Evolutionary conservation across 306 rosid species (phyloP), one percentile per base, ranked within the genome.

Genomic region (Prunus fruticosa): DNA sequence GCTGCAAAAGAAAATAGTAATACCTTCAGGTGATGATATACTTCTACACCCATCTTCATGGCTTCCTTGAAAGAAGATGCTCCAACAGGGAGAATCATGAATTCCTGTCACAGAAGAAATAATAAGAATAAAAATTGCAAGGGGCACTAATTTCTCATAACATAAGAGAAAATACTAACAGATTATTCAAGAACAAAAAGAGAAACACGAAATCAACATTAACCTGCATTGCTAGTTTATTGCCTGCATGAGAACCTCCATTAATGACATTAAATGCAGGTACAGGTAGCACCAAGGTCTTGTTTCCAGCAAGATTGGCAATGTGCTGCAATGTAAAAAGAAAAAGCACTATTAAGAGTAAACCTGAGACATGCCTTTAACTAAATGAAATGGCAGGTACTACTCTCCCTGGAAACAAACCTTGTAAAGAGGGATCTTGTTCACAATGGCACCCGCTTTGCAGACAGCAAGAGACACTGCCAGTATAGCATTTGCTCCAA

Each of bases 41-140:
- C 93, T 91, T 91, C 96, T 23, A 89, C 92, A 14, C 96, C 96
- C 93, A 91, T 91, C 88, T 91, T 91, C 96, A 91, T 91, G 62
- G 96, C 92, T 76, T 91, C 93, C 86, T 89, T 91, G 86, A 91
- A 89, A 78, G 91, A 81, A 77, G 93, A 83, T 67, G 96, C 96
- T 41, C 96, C 96, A 27, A 89, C 89, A 7, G 93, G 96, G 68
- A 91, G 93, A 84, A 91, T 81, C 96, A 91, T 91, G 65, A 91
- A 91, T 76, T 91, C 96, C 93, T 91, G 89, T 79, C 73, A 16
- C 25, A 61, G 66, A 6, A 46, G n/a, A 23, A 64, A 18, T 16
- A 14, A 23, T 46, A 10, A 32, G 71, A 12, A 51, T 14, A 47
- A 22, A 52, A 67, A 12, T 58, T 23, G 38, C 47, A 52, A 78